These are phyloP conservation scores for Podospora pseudoanserina DNA, from an alignment of 495 filamentous ascomycete genomes.

Conservation along the genomic window DNA sequence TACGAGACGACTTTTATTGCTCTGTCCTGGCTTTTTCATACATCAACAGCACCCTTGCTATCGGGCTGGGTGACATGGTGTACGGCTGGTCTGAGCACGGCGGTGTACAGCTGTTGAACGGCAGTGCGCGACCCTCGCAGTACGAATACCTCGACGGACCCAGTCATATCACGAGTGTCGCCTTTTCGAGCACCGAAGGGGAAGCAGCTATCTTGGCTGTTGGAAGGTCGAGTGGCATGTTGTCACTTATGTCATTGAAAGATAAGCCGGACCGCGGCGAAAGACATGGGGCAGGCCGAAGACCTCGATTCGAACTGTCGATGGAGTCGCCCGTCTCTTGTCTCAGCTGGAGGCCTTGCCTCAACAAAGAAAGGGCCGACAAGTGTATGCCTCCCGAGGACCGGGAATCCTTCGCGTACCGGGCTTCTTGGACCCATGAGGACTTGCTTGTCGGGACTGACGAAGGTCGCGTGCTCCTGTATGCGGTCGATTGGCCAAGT, in stretches of 20 bases:
- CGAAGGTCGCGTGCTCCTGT: slow-evolving; percentile 79
- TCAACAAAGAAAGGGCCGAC: slow-evolving; percentile 39
- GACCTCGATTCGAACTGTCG: slow-evolving; percentile 62
- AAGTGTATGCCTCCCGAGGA: slow-evolving; percentile 28
- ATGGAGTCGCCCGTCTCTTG: slow-evolving; percentile 72
- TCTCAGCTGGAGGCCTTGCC: slow-evolving; percentile 61
- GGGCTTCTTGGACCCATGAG: slow-evolving; percentile 53
- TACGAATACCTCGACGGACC: slow-evolving; percentile 22
- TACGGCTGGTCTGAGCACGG: slow-evolving; percentile 83
- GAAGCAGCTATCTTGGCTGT: slow-evolving; percentile 78
- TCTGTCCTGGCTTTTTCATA: slow-evolving; percentile 82
- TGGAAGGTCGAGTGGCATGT: slow-evolving; percentile 65
- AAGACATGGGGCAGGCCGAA: slow-evolving; percentile 28
- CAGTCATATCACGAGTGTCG: slow-evolving; percentile 68
- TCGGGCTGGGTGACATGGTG: slow-evolving; percentile 73
- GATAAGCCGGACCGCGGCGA: slow-evolving; percentile 29
- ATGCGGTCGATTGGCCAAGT: slow-evolving; percentile 82
- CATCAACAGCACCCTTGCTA: slow-evolving; percentile 70
- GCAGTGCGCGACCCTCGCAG: slow-evolving; percentile 12
- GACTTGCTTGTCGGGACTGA: slow-evolving; percentile 90
- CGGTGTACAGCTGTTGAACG: slow-evolving; percentile 48
- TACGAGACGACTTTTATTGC: slow-evolving; percentile 95
- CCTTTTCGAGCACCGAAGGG: slow-evolving; percentile 81
- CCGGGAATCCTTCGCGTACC: slow-evolving; percentile 2
- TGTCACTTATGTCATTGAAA: slow-evolving; percentile 51